These are phyloP conservation scores for Asclepias syriaca DNA, from an alignment of 257 asterid species.

Conservation along the genomic window DNA sequence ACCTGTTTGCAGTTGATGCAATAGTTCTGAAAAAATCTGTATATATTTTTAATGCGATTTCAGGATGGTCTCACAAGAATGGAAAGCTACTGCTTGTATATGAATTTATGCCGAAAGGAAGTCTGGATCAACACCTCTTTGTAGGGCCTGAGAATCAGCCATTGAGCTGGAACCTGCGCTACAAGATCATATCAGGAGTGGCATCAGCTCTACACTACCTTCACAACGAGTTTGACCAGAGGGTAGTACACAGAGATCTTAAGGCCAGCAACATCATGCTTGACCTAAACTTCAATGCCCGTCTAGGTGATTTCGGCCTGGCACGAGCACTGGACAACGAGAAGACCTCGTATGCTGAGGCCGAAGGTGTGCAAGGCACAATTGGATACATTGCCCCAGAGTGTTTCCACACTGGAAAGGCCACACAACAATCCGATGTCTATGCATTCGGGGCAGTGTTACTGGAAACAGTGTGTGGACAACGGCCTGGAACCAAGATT, in stretches of 20 bases:
- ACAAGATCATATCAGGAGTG: slow-evolving; percentile 63
- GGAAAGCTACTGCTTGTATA: slow-evolving; percentile 76
- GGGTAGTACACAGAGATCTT: slow-evolving; percentile 82
- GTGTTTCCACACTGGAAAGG: slow-evolving; percentile 88
- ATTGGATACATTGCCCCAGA: slow-evolving; percentile 95
- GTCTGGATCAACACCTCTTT: slow-evolving; percentile 78
- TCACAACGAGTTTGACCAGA: slow-evolving; percentile 82
- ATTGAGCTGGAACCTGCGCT: slow-evolving; percentile 60
- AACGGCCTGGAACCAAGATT: slow-evolving; percentile 60
- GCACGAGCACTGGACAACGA: slow-evolving; percentile 88
- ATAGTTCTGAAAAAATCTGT: background rate
- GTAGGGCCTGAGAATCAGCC: slow-evolving; percentile 37
- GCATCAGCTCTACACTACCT: slow-evolving; percentile 88
- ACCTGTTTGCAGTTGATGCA: background rate
- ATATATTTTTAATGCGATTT: background rate
- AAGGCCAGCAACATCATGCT: slow-evolving; percentile 96
- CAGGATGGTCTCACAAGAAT: slow-evolving; percentile 97
- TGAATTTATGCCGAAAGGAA: slow-evolving; percentile 95
- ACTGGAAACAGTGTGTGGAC: slow-evolving; percentile 69
- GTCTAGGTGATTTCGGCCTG: slow-evolving; percentile 91
- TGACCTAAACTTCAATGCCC: slow-evolving; percentile 70
- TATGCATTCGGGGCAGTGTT: slow-evolving; percentile 87
- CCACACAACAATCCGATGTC: slow-evolving; percentile 78
- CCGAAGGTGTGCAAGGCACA: slow-evolving; percentile 78
- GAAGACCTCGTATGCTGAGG: slow-evolving; percentile 76